A percentile compares a stretch with the other conserved stretches of the same genome.
Evolutionary conservation across 2,329 filamentous ascomycete genomes (phyloP).

Genomic region (Rhynchosporium agropyri): DNA sequence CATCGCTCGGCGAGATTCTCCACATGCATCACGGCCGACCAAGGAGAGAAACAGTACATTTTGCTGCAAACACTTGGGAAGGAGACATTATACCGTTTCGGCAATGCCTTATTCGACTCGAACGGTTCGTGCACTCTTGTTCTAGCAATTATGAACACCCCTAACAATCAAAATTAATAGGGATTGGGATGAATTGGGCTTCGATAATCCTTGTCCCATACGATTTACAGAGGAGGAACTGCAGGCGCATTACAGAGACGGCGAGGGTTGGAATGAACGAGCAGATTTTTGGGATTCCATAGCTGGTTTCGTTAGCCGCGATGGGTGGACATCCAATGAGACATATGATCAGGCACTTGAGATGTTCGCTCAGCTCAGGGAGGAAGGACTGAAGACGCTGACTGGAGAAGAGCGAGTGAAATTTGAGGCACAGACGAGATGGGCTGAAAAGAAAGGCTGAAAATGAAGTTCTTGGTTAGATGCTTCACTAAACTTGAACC

Average conservation of each 20-base stretch:
- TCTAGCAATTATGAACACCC: slow-evolving; percentile 8
- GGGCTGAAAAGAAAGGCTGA: slow-evolving; percentile 26
- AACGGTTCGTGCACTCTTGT: slow-evolving; percentile 24
- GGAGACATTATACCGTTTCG: slow-evolving; percentile 42
- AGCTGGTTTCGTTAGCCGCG: slow-evolving; percentile 42
- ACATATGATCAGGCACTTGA: slow-evolving; percentile 43
- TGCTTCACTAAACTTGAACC: no score
- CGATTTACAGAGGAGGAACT: slow-evolving; percentile 32
- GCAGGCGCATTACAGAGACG: slow-evolving; percentile 32
- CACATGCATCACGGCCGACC: slow-evolving; percentile 36
- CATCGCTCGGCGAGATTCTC: slow-evolving; percentile 37
- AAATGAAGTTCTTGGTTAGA: no score
- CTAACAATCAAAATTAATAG: slow-evolving; percentile 29
- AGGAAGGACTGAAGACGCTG: slow-evolving; percentile 41
- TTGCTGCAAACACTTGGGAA: slow-evolving; percentile 42
- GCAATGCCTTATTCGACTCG: slow-evolving; percentile 41
- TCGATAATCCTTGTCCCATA: slow-evolving; percentile 40
- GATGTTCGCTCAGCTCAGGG: slow-evolving; percentile 43
- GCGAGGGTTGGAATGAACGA: slow-evolving; percentile 40
- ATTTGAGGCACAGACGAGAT: slow-evolving; percentile 43
- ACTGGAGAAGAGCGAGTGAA: slow-evolving; percentile 40
- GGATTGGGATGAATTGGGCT: slow-evolving; percentile 41
- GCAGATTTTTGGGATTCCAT: slow-evolving; percentile 45
- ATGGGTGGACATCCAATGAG: slow-evolving; percentile 45
- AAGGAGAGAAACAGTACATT: slow-evolving; percentile 39